phyloP scores from a whole-genome alignment of 2,329 filamentous ascomycete species.

The Alternaria brassicicola region DNA sequence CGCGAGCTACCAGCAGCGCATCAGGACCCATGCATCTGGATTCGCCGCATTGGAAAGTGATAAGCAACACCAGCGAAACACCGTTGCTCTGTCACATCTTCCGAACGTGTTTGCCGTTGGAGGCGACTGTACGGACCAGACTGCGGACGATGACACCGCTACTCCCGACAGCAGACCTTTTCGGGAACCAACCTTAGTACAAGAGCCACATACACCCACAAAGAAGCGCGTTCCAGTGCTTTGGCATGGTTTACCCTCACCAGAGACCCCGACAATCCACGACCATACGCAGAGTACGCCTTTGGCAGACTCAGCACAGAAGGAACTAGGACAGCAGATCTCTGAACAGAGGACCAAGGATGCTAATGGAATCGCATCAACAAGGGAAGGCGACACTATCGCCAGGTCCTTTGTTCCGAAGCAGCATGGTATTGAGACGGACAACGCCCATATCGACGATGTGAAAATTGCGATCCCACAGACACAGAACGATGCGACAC shows the following conservation, averaged over 20 bases:
- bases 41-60: neutral
- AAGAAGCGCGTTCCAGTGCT: neutral
- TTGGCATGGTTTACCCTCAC: constrained; percentile 20
- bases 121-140: neutral
- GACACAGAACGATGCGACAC: neutral
- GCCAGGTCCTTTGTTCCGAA: no score
- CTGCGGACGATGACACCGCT: neutral
- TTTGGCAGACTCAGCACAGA: neutral
- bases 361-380: no score
- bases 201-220: constrained; percentile 2
- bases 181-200: neutral
- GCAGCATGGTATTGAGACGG: neutral
- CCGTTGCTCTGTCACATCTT: neutral
- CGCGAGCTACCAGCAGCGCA: neutral
- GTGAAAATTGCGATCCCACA: no score
- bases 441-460: neutral
- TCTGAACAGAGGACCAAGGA: neutral
- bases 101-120: neutral
- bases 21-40: neutral
- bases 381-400: no score
- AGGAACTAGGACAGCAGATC: neutral
- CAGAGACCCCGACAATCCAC: constrained; percentile 3
- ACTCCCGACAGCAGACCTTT: neutral
- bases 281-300: neutral
- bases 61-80: neutral